These are phyloP conservation scores for Entoloma clypeatum DNA, from an alignment of 1,284 basidiomycete genomes.

Conservation along the genomic window DNA sequence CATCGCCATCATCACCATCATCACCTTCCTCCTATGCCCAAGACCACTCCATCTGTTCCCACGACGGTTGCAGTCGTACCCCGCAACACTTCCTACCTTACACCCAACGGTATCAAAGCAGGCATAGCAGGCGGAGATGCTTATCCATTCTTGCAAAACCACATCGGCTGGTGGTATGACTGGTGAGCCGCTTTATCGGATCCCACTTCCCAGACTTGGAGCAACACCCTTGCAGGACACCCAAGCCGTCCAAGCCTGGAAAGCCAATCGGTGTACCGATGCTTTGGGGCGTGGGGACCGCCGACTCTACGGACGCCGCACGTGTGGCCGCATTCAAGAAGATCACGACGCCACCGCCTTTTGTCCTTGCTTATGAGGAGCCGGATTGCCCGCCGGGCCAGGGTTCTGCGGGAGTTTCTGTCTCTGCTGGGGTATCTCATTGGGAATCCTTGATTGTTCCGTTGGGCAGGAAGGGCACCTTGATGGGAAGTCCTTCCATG, in stretches of 20 bases:
- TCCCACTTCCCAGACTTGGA: not conserved
- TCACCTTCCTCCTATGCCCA: no score
- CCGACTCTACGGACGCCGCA: constrained; percentile 33
- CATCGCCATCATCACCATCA: constrained; percentile 8
- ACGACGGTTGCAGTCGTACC: no score
- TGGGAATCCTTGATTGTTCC: constrained; percentile 40
- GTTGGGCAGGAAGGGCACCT: constrained; percentile 32
- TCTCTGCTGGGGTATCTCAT: constrained; percentile 31
- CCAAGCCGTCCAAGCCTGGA: constrained; percentile 34
- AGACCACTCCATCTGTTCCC: no score
- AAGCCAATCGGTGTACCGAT: constrained; percentile 38
- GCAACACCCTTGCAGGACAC: constrained; percentile 26
- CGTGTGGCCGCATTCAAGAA: constrained; percentile 34
- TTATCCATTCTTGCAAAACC: constrained; percentile 31
- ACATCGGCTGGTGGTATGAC: constrained; percentile 46
- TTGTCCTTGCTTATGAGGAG: constrained; percentile 41
- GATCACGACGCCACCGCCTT: constrained; percentile 30
- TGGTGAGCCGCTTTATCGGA: constrained; percentile 27
- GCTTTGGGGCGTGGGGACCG: constrained; percentile 40
- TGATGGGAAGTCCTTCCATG: constrained; percentile 41
- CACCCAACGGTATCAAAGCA: constrained; percentile 39
- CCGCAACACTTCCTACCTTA: constrained; percentile 15
- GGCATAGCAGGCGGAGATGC: constrained; percentile 42
- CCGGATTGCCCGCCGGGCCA: constrained; percentile 39
- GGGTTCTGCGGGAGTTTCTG: constrained; percentile 39